Evolutionary conservation across 805 yeast species (phyloP), one percentile per base, ranked within the genome.

Genomic region (Candida hungchunana): DNA sequence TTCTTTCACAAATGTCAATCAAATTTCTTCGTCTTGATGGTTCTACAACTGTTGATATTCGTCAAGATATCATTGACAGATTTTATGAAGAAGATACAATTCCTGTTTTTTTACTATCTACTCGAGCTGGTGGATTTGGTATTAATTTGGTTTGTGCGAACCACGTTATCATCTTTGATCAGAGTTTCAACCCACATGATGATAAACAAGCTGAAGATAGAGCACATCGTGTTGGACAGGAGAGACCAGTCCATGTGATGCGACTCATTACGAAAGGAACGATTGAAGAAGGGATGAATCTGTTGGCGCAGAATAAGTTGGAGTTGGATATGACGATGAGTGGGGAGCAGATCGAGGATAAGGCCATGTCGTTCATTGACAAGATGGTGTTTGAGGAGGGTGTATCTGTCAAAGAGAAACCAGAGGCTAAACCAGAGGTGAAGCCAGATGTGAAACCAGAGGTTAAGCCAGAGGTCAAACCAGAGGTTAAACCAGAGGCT

Each of bases 61-160:
- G 99, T 55, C 98, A 93, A 60, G 86, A 83, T 39, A 64, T 90
- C 47, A 90, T 93, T 48, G 98, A 93, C 63, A 77, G 76, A 48
- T 93, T 84, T 55, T 82, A 87, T 52, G 88, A 84, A 22, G 95
- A 88, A 43, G 73, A 74, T 0, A 68, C 77, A 5, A 85, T 93
- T 45, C 90, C 95, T 0, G 82, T 93, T 4, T 90, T 93, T 53
- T 66, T 93, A 32, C 66, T 93, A 29, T 86, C 96, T 9, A 93
- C 99, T 4, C 87, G 86, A 56, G 97, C 98, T 1, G 99, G 99
- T 56, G 99, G 99, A 1, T 93, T 93, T 62, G 99, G 99, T 39
- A 93, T 93, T 62, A 93, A 93, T 55, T 71, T 93, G 51, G 93
- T 95, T 1, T 93, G 95, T 55, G 97, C 99, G 7, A 90, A 87